Evolutionary conservation across 768 basidiomycete species (phyloP).

Genomic region (Macrolepiota albuminosa): DNA sequence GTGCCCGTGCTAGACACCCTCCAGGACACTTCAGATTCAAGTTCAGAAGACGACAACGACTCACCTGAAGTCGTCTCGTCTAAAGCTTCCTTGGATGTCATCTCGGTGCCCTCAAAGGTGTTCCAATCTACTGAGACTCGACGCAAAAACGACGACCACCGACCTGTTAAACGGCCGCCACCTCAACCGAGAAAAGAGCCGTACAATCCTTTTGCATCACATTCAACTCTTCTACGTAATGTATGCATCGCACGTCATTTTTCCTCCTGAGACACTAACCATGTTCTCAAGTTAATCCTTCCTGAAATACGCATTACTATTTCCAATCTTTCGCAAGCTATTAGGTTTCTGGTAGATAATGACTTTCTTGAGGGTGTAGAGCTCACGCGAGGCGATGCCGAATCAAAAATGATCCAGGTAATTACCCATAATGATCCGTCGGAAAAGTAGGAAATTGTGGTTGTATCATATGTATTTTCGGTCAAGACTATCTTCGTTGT

Average conservation of each 20-base stretch:
- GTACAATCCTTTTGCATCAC: conserved; percentile 61
- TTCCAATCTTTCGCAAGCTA: conserved; percentile 90
- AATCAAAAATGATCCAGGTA: conserved; percentile 59
- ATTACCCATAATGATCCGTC: conserved; percentile 21
- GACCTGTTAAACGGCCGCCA: conserved; percentile 4
- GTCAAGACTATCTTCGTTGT: no score
- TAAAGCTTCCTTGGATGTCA: conserved; percentile 25
- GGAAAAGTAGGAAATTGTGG: conserved; percentile 4
- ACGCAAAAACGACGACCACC: not conserved
- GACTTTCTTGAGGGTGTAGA: conserved; percentile 83
- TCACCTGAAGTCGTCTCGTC: conserved; percentile 59
- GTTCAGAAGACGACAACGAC: conserved; percentile 31
- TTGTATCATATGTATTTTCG: not conserved
- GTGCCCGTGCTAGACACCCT: not conserved
- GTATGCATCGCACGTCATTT: conserved; percentile 37
- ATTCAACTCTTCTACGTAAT: conserved; percentile 73
- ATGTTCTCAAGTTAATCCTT: conserved; percentile 54
- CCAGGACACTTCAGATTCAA: not conserved
- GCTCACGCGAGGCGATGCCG: conserved; percentile 71
- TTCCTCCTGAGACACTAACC: conserved; percentile 3
- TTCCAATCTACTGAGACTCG: not conserved
- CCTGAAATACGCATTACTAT: conserved; percentile 86
- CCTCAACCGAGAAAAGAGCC: conserved; percentile 34
- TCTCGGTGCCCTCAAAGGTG: not conserved
- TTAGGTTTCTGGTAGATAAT: conserved; percentile 86